Percentiles rank a stretch among this genome's conserved stretches.
phyloP scores from a whole-genome alignment of 352 stramenopile genomes.

The Globisporangium rhizosaccharum region DNA sequence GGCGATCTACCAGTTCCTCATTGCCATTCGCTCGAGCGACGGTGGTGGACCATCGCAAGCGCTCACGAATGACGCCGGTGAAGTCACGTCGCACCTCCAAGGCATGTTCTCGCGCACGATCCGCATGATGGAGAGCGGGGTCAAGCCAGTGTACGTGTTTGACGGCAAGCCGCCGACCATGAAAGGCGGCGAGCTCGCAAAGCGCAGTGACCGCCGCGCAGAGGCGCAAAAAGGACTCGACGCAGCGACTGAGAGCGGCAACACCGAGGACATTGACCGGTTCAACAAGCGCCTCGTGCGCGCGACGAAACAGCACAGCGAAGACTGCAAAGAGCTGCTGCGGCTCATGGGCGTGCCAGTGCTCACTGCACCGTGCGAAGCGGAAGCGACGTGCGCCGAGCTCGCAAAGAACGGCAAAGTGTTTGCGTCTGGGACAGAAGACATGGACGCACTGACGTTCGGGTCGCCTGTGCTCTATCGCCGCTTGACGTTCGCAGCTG shows the following conservation, averaged over 20 bases:
- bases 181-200: constrained; percentile 96
- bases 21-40: constrained; percentile 84
- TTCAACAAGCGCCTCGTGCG: constrained; percentile 91
- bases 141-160: constrained; percentile 99
- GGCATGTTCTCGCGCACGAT: constrained; percentile 99
- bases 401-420: constrained; percentile 92
- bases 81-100: constrained; percentile 90
- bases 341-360: constrained; percentile 96
- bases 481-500: constrained; percentile 83
- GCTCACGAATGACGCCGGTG: constrained; percentile 97
- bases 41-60: constrained; percentile 83
- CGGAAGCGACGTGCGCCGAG: constrained; percentile 96
- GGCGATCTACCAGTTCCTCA: constrained; percentile 99
- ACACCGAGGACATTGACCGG: constrained; percentile 90
- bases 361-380: constrained; percentile 95
- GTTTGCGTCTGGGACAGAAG: constrained; percentile 95
- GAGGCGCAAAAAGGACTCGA: constrained; percentile 83
- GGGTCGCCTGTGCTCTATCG: constrained; percentile 94
- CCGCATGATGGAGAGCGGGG: constrained; percentile 95
- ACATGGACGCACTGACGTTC: constrained; percentile 99
- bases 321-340: constrained; percentile 92
- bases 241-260: constrained; percentile 80
- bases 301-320: constrained; percentile 90
- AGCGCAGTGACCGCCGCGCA: constrained; percentile 89
- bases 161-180: constrained; percentile 98